Base-by-base conservation (phyloP, 2,329 filamentous ascomycete species). In the Pyrenophora graminea region DNA sequence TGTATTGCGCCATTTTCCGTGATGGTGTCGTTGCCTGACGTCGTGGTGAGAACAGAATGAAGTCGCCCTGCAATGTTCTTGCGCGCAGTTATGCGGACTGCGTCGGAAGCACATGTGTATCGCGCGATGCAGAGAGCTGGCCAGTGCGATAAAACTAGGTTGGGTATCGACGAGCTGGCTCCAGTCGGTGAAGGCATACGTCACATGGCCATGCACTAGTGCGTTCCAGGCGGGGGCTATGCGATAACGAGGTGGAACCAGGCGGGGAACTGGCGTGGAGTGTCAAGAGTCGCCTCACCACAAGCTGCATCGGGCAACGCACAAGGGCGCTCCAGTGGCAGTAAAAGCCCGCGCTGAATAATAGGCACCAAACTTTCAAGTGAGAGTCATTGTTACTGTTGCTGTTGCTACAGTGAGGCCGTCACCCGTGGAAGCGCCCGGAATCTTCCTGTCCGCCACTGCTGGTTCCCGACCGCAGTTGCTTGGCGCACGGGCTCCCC, bases 361-460 rank as follows among this genome's bases (percentile, higher is more conserved):
- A 58, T 52, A 52, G 52, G 27, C 27, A 30, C 27, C 49, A 56
- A 56, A 58, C 55, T 23, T 38, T 27, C 40, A 45, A 17, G 18
- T 50, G 27, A 36, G 39, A 40, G 44, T 51, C 51, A 51, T 40
- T 39, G 31, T 23, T 32, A 47, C 41, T 38, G 44, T 51, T 51
- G 48, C 45, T 39, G 25, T 30, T 34, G 49, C 41, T 38, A 51
- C 54, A 19, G 27, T 33, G 51, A 49, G 43, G 32, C 23, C 21
- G 19, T 21, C 19, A 21, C 19, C 19, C 19, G 48, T 48, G 48
- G 52, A 47, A 55, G 49, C 48, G 61, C 60, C 68, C 67, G 62
- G 70, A 72, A 73, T 53, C 50, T 70, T 71, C 68, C 55, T 42
- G 45, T 49, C 53, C 55, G 64, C 56, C 55, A 63, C 46, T 64